phyloP scores from a whole-genome alignment of 768 basidiomycete species.

The Artomyces pyxidatus region DNA sequence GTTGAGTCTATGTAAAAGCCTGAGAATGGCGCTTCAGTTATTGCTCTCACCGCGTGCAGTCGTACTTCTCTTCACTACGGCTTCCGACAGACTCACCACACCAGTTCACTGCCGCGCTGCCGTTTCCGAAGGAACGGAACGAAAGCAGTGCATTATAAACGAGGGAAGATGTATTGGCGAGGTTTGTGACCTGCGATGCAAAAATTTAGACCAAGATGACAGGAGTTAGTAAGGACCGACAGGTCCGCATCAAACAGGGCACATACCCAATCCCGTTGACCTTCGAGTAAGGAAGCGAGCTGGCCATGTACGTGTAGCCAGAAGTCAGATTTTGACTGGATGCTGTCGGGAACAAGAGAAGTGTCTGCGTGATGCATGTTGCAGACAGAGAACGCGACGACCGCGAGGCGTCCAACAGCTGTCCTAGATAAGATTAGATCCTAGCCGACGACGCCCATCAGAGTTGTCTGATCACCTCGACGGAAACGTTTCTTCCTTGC shows the following conservation, averaged over 20 bases:
- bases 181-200: slow-evolving; percentile 62
- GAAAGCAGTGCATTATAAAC: slow-evolving; percentile 72
- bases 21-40: slow-evolving; percentile 32
- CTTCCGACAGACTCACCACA: slow-evolving; percentile 87
- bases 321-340: slow-evolving; percentile 69
- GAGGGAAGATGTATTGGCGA: slow-evolving; percentile 76
- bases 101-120: slow-evolving; percentile 78
- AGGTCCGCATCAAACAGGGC: not conserved
- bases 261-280: slow-evolving; percentile 71
- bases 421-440: slow-evolving; percentile 16
- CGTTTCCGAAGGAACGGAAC: slow-evolving; percentile 60
- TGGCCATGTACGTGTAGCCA: slow-evolving; percentile 71
- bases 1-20: slow-evolving; percentile 78
- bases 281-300: slow-evolving; percentile 52
- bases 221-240: slow-evolving; percentile 4
- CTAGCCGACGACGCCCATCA: not conserved
- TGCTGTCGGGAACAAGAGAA: slow-evolving; percentile 58
- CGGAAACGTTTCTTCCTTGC: no score
- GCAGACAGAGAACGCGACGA: not conserved
- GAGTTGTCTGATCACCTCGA: no score
- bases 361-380: slow-evolving; percentile 82
- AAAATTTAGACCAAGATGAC: not conserved
- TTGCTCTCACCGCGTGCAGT: no score
- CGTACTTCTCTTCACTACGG: no score
- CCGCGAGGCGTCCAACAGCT: not conserved